Evolutionary conservation across 2,329 filamentous ascomycete genomes (phyloP).

Genomic region (Bipolaris zeicola): DNA sequence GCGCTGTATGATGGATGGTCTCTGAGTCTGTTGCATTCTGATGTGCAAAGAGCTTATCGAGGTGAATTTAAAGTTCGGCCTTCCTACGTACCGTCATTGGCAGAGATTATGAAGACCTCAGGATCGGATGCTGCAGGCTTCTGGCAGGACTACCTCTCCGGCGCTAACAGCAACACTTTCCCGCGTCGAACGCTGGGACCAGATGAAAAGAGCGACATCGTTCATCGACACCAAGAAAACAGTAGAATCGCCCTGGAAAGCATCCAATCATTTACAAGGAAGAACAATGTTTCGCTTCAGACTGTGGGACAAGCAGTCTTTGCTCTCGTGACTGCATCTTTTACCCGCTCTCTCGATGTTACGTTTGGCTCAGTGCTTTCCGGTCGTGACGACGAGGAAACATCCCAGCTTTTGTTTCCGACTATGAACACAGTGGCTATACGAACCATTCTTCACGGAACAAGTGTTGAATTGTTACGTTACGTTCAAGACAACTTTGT

Average conservation of each 20-base stretch:
- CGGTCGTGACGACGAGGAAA: conserved; percentile 76
- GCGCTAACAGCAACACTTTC: conserved; percentile 52
- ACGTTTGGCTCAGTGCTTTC: conserved; percentile 83
- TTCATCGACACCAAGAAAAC: conserved; percentile 54
- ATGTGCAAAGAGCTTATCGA: conserved; percentile 70
- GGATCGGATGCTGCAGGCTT: conserved; percentile 62
- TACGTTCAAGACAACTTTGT: conserved; percentile 75
- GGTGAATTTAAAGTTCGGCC: conserved; percentile 52
- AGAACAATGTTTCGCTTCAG: conserved; percentile 72
- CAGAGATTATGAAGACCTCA: conserved; percentile 57
- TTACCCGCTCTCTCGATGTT: conserved; percentile 70
- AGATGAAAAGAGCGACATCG: conserved; percentile 14
- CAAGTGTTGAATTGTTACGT: conserved; percentile 65
- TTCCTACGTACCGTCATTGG: conserved; percentile 61
- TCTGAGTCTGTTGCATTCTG: conserved; percentile 72
- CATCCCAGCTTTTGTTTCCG: conserved; percentile 75
- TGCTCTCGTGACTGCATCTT: conserved; percentile 70
- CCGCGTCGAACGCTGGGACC: conserved; percentile 25
- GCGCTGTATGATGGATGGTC: conserved; percentile 92
- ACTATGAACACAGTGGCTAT: conserved; percentile 90
- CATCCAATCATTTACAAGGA: conserved; percentile 67
- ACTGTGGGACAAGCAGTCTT: conserved; percentile 77
- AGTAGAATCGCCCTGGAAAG: conserved; percentile 52
- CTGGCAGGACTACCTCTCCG: conserved; percentile 72
- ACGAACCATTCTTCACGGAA: conserved; percentile 74